These are phyloP conservation scores for Closterium sp. DNA, from an alignment of 139 green algal genomes.

Conservation along the genomic window DNA sequence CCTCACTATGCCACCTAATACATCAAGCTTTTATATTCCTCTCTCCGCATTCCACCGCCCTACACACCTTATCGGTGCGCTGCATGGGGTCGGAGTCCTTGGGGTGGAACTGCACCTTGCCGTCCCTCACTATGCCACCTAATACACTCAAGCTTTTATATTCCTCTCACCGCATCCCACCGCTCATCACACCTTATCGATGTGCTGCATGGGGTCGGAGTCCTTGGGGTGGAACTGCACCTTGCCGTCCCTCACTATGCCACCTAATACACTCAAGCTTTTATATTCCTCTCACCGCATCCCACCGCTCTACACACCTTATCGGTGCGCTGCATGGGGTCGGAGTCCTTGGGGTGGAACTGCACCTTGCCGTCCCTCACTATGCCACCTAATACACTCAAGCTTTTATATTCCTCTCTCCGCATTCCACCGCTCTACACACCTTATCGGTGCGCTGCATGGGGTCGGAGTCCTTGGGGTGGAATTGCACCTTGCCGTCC, in stretches of 20 bases:
- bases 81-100: constrained; percentile 12
- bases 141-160: too few species aligned
- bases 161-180: too few species aligned
- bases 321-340: background rate
- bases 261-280: too few species aligned
- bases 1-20: constrained; percentile 20
- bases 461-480: constrained; percentile 12
- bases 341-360: constrained; percentile 12
- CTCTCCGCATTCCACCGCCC: too few species aligned
- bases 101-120: too few species aligned
- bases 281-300: too few species aligned
- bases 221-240: constrained; percentile 31
- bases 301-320: too few species aligned
- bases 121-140: too few species aligned
- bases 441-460: constrained; percentile 22
- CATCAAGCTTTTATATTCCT: too few species aligned
- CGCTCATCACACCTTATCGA: constrained; percentile 10
- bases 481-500: too few species aligned
- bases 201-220: background rate
- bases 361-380: constrained; percentile 20
- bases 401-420: too few species aligned
- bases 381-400: constrained; percentile 9
- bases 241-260: constrained; percentile 4
- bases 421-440: too few species aligned
- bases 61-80: constrained; percentile 23